Conservation (phyloP, 176 grass and related monocot genomes). For the Leersia perrieri region DNA sequence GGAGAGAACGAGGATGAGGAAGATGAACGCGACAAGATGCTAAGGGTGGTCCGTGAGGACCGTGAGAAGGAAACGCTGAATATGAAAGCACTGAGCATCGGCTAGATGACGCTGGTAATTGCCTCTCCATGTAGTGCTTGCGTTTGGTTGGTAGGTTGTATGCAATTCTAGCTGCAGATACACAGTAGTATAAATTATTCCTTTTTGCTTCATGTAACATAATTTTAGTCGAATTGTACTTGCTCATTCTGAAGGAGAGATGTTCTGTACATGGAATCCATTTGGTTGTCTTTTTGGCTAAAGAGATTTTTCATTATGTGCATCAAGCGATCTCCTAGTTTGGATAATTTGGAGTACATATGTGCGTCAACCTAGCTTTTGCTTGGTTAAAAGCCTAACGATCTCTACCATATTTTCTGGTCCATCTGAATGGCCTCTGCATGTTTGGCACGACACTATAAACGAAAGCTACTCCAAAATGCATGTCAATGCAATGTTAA, state of each 20-base stretch:
- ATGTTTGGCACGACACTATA: neutral
- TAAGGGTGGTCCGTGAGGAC: conserved; percentile 45
- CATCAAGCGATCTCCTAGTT: neutral
- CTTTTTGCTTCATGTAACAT: conserved; percentile 20
- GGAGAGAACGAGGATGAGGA: conserved; percentile 39
- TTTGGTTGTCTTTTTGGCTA: conserved; percentile 18
- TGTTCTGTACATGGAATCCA: conserved; percentile 23
- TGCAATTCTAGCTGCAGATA: conserved; percentile 24
- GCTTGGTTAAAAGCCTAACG: neutral
- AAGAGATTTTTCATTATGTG: conserved; percentile 1
- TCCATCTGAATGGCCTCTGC: neutral
- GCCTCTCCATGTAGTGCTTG: neutral
- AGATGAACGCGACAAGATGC: conserved; percentile 56
- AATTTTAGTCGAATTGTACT: conserved; percentile 19
- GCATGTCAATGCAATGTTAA: too few species aligned
- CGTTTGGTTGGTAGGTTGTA: conserved; percentile 25
- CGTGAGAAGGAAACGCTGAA: conserved; percentile 41
- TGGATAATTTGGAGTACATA: neutral
- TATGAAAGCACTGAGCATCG: conserved; percentile 34
- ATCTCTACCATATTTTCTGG: neutral
- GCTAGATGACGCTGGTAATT: conserved; percentile 30
- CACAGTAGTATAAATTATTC: neutral
- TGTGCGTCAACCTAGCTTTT: neutral
- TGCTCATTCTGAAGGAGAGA: conserved; percentile 17
- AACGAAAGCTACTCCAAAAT: too few species aligned